phyloP scores from a whole-genome alignment of 192 early-diverging fungal genomes.

The Backusella macrospora region DNA sequence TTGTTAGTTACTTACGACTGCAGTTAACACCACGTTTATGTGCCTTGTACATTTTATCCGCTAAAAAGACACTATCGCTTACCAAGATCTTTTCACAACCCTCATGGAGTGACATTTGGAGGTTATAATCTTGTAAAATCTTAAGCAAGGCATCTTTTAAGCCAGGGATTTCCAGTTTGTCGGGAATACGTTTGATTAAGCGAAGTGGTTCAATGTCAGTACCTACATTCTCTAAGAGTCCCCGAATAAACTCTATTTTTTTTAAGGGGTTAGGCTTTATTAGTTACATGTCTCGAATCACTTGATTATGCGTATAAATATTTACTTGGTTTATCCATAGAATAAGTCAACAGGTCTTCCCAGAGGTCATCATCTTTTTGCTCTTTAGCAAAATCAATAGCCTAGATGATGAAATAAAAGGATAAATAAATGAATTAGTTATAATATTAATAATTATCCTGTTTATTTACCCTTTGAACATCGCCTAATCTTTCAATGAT shows the following conservation, averaged over 20 bases:
- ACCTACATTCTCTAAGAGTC: slow-evolving; percentile 87
- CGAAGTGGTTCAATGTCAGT: slow-evolving; percentile 83
- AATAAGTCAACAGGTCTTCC: slow-evolving; percentile 93
- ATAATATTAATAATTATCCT: background rate
- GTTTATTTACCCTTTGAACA: slow-evolving; percentile 70
- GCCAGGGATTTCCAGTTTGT: slow-evolving; percentile 78
- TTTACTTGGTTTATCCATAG: slow-evolving; percentile 92
- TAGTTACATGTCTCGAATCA: slow-evolving; percentile 2
- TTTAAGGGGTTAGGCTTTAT: background rate
- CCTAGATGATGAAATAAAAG: slow-evolving; percentile 45
- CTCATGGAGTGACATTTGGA: slow-evolving; percentile 88
- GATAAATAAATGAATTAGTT: background rate
- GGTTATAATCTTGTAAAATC: slow-evolving; percentile 89
- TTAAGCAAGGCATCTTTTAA: slow-evolving; percentile 82
- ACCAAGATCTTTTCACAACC: slow-evolving; percentile 92
- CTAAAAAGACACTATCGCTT: slow-evolving; percentile 81
- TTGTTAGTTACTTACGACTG: slow-evolving; percentile 38
- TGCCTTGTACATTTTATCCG: slow-evolving; percentile 65
- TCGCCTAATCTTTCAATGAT: slow-evolving; percentile 91
- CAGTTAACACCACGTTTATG: slow-evolving; percentile 70
- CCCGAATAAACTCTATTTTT: slow-evolving; percentile 82
- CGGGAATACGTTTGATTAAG: slow-evolving; percentile 80
- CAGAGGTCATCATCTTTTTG: slow-evolving; percentile 95
- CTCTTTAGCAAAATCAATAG: slow-evolving; percentile 98
- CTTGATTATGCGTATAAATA: slow-evolving; percentile 22